Percentiles rank a stretch among this genome's conserved stretches.
Evolutionary conservation across 2,329 filamentous ascomycete species (phyloP).

Genomic region (Graphiopsis chlorocephala): DNA sequence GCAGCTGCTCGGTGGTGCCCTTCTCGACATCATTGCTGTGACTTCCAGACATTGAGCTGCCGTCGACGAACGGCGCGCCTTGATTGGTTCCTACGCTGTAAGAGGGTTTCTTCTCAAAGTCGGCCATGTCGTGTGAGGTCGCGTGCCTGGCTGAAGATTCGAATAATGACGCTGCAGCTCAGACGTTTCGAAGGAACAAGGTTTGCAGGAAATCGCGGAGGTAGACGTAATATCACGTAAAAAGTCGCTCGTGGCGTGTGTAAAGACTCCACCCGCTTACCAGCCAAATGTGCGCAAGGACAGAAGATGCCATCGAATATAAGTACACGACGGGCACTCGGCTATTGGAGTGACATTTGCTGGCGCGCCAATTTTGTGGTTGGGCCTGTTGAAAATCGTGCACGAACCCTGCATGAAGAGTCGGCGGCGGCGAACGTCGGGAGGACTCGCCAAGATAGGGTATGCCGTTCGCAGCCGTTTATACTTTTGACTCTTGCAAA

Average conservation of each 20-base stretch:
- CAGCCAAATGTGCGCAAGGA: slow-evolving; percentile 4
- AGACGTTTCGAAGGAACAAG: slow-evolving; percentile 15
- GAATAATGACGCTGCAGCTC: slow-evolving; percentile 4
- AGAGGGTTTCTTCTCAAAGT: slow-evolving; percentile 14
- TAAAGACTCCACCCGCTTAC: slow-evolving; percentile 9
- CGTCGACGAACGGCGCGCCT: slow-evolving; percentile 13
- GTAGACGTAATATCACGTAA: slow-evolving; percentile 14
- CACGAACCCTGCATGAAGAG: slow-evolving; percentile 12
- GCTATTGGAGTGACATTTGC: slow-evolving; percentile 12
- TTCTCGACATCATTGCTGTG: slow-evolving; percentile 17
- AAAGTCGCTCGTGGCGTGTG: not conserved
- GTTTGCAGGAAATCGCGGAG: slow-evolving; percentile 15
- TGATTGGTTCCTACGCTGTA: not conserved
- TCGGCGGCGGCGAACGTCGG: slow-evolving; percentile 3
- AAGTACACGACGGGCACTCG: slow-evolving; percentile 3
- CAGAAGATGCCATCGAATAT: slow-evolving; percentile 2
- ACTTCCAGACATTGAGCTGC: slow-evolving; percentile 15
- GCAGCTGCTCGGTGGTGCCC: slow-evolving; percentile 33
- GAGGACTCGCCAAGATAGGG: slow-evolving; percentile 7
- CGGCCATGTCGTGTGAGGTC: slow-evolving; percentile 11
- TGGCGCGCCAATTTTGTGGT: slow-evolving; percentile 13
- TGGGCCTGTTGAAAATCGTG: slow-evolving; percentile 6
- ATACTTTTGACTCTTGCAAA: not conserved
- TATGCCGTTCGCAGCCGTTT: slow-evolving; percentile 1
- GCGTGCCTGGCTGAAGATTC: not conserved